Evolutionary conservation across 2,329 filamentous ascomycete species (phyloP), one percentile per base, ranked within the genome.

Genomic region (Colletotrichum filicis): DNA sequence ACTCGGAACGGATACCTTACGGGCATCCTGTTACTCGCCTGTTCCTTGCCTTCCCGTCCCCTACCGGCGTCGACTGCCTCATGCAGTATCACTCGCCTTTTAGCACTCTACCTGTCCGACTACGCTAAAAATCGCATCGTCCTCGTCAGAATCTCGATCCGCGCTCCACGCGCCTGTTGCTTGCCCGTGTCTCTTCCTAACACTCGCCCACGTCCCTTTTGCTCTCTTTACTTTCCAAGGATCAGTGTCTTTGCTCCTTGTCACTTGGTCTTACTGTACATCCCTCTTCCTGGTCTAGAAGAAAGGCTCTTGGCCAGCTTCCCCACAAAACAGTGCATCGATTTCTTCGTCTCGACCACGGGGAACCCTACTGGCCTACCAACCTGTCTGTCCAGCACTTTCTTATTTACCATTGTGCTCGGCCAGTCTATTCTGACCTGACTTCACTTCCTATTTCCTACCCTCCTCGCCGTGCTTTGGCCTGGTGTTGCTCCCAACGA

Each of bases 81-180:
- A 73, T 70, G 49, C 66, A 73, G 70, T 65, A 72, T 63, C 58
- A 24, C 53, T 72, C 65, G 58, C 59, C 65, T 32, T 46, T 63
- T 67, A 68, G 64, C 68, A 55, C n/a, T 72, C 58, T 62, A 63
- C 65, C 68, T 72, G 58, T 63, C 69, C 37, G 16, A 63, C 70
- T 59, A 65, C 66, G 70, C 70, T 73, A 73, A 73, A 61, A 70
- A 64, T 61, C 30, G 37, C 70, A 73, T 73, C 70, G 60, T 73
- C 42, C 60, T 57, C 56, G 62, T 46, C 22, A 42, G 46, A 64
- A 70, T 73, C 70, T 70, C 66, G 70, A 70, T 73, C 70, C 37
- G 70, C 70, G 70, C 70, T 73, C 60, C 66, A 61, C 66, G 70
- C 66, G 66, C 70, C 63, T 72, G 70, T 69, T 69, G 66, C 66